Evolutionary conservation across 1,139 yeast species (phyloP), one percentile per base, ranked within the genome.

Genomic region (Pneumocystis murina): DNA sequence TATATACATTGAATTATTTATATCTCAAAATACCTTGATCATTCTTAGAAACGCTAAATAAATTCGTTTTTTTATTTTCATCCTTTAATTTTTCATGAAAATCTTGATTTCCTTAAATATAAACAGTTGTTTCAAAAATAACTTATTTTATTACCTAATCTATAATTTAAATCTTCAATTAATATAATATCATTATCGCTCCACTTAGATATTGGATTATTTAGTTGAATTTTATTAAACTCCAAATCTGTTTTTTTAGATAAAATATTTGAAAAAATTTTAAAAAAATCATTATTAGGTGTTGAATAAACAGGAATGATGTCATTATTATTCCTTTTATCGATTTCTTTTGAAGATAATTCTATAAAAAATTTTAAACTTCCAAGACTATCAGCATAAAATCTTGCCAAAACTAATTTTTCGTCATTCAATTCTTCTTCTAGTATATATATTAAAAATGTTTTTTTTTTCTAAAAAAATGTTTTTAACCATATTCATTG

Each of bases 371-470:
- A 20, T 17, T 62, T 62, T 5, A 63, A 20, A 35, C 61, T 58
- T 14, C 59, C 65, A 16, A 35, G 17, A 33, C 58, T 59, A 57
- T 63, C 61, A 17, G 61, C 40, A 54, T 38, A 54, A 30, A 43
- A 84, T 33, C 57, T 41, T 20, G 43, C 69, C 1, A 75, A 71
- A 41, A 79, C 78, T 55, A 87, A 77, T 1, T 84, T 76, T 1
- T 72, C 71, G 63, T 81, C 83, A 61, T 78, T 79, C 24, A 90
- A 73, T 0, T 84, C 78, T 3, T 78, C 81, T 4, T 96, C 96
- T 48, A 48, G 17, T 43, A 48, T 17, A 38, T 16, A 41, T 17
- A 24, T 48, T 48, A 48, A 48, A 48, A 48, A 10, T 24, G 4
- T 12, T 20, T 24, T 48, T 24, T 1, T 48, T 24, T 12, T 8